A percentile compares a stretch with the other conserved stretches of the same genome.
phyloP scores from a whole-genome alignment of 805 yeast species.

The Metschnikowia rubicola region DNA sequence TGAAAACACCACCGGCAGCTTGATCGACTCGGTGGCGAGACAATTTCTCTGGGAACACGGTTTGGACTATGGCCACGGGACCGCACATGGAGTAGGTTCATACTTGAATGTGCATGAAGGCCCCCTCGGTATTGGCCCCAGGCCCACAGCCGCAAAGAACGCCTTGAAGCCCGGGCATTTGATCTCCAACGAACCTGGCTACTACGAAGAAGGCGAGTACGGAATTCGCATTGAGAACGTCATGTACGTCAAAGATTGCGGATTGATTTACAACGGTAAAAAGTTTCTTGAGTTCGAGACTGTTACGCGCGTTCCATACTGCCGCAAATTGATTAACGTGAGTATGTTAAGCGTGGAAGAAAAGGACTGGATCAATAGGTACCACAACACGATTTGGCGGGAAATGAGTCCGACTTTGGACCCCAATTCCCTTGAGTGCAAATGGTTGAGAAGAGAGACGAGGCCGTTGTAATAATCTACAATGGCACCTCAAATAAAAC shows the following conservation, averaged over 20 bases:
- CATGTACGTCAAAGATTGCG: slow-evolving; percentile 44
- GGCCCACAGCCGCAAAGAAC: slow-evolving; percentile 45
- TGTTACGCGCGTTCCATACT: slow-evolving; percentile 81
- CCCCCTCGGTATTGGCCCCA: slow-evolving; percentile 59
- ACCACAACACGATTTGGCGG: slow-evolving; percentile 57
- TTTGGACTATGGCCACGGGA: slow-evolving; percentile 60
- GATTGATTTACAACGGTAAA: slow-evolving; percentile 47
- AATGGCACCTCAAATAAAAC: not conserved
- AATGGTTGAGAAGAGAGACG: slow-evolving; percentile 53
- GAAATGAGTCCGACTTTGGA: slow-evolving; percentile 41
- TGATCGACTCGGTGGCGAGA: slow-evolving; percentile 56
- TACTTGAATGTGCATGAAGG: slow-evolving; percentile 62
- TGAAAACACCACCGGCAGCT: slow-evolving; percentile 50
- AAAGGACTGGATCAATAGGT: slow-evolving; percentile 61
- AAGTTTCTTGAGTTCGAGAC: slow-evolving; percentile 73
- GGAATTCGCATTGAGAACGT: slow-evolving; percentile 56
- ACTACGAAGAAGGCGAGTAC: slow-evolving; percentile 54
- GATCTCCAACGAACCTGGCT: slow-evolving; percentile 62
- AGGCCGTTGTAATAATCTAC: slow-evolving; percentile 14
- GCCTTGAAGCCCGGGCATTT: slow-evolving; percentile 51
- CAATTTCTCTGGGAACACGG: slow-evolving; percentile 55
- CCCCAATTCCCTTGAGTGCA: slow-evolving; percentile 35
- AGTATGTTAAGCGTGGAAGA: slow-evolving; percentile 58
- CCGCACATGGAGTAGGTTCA: slow-evolving; percentile 65
- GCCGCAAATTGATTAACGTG: slow-evolving; percentile 67